Conservation (phyloP, 257 asterid species). For the Fraxinus cuspidata region DNA sequence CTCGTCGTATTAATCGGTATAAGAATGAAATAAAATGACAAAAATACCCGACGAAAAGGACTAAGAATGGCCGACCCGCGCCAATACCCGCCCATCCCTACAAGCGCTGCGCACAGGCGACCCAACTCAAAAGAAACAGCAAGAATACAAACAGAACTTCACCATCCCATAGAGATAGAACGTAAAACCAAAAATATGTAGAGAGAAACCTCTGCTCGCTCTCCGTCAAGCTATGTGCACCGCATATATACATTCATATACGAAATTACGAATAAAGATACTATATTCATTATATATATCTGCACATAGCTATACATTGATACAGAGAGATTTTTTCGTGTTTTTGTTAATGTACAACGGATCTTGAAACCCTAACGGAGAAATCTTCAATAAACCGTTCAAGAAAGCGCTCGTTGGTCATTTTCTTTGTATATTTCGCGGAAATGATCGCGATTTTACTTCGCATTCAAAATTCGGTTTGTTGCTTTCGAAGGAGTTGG, state of each 20-base stretch:
- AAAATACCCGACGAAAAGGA: too few species aligned
- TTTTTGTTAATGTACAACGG: slow-evolving; percentile 17
- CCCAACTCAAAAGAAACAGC: slow-evolving; percentile 39
- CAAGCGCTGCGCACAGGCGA: slow-evolving; percentile 41
- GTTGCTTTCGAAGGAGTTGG: background rate
- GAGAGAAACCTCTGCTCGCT: slow-evolving; percentile 5
- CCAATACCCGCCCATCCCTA: too few species aligned
- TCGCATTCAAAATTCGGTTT: slow-evolving; percentile 13
- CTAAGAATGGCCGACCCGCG: too few species aligned
- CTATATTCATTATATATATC: slow-evolving; percentile 24
- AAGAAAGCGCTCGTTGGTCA: slow-evolving; percentile 30
- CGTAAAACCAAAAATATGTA: background rate
- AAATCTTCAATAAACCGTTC: slow-evolving; percentile 29
- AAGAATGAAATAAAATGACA: too few species aligned
- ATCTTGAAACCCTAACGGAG: slow-evolving; percentile 37
- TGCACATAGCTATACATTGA: slow-evolving; percentile 29
- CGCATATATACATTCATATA: background rate
- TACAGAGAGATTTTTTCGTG: slow-evolving; percentile 4
- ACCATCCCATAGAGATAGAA: slow-evolving; percentile 26
- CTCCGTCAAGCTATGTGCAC: slow-evolving; percentile 23
- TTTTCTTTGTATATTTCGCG: slow-evolving; percentile 10
- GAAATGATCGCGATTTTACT: slow-evolving; percentile 22
- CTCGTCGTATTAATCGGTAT: too few species aligned
- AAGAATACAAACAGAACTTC: slow-evolving; percentile 24
- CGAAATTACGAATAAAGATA: slow-evolving; percentile 3